Evolutionary conservation across 169 alveolate species (phyloP).

Genomic region (Blepharisma undulans): DNA sequence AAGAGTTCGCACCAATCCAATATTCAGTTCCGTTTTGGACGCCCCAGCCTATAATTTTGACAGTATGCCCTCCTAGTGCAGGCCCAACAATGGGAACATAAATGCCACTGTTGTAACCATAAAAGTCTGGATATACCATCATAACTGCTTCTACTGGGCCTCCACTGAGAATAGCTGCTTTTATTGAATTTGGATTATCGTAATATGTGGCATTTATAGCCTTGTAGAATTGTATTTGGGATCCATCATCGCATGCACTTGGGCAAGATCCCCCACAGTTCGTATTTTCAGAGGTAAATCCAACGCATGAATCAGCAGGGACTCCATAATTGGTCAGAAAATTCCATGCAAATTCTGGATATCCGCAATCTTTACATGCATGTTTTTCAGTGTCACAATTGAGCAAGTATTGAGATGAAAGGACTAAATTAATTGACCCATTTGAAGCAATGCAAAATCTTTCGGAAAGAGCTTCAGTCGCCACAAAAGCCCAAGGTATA

Average conservation of each 20-base stretch:
- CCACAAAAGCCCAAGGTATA: conserved; percentile 91
- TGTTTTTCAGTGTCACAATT: conserved; percentile 63
- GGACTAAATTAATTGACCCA: conserved; percentile 45
- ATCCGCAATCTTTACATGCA: conserved; percentile 83
- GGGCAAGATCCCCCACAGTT: conserved; percentile 29
- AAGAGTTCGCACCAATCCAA: conserved; percentile 79
- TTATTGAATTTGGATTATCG: background rate
- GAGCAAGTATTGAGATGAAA: conserved; percentile 72
- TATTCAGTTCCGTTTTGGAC: conserved; percentile 67
- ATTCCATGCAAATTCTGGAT: conserved; percentile 53
- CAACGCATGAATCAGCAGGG: background rate
- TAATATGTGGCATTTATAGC: background rate
- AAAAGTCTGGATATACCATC: conserved; percentile 78
- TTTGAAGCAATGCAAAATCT: conserved; percentile 69
- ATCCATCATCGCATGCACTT: background rate
- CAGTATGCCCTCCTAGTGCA: conserved; percentile 84
- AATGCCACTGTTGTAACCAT: conserved; percentile 72
- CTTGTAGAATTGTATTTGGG: background rate
- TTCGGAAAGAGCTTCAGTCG: conserved; percentile 83
- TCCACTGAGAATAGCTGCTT: background rate
- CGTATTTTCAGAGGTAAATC: background rate
- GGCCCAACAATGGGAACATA: conserved; percentile 72
- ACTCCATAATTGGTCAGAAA: conserved; percentile 35
- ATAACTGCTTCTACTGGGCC: conserved; percentile 66
- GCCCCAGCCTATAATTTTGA: conserved; percentile 87